Evolutionary conservation across 2,329 filamentous ascomycete genomes (phyloP).

Genomic region (Talaromyces sp.): DNA sequence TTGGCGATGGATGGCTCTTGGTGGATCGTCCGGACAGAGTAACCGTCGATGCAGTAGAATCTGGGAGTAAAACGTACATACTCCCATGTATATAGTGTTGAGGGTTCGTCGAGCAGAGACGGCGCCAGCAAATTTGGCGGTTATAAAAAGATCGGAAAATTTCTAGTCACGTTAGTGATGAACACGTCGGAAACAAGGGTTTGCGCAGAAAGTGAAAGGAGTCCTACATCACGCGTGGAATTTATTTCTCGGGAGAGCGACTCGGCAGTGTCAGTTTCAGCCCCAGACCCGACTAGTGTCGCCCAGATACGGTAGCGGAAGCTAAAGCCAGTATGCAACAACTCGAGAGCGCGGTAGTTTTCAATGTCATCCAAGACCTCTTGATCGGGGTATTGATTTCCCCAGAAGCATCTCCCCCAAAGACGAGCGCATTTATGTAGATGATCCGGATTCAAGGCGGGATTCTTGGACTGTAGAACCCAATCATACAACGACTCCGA

Average conservation of each 20-base stretch:
- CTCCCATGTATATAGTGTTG: conserved; percentile 40
- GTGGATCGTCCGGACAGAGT: conserved; percentile 24
- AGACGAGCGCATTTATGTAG: conserved; percentile 38
- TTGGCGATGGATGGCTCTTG: conserved; percentile 30
- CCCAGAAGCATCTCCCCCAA: conserved; percentile 42
- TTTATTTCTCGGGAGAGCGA: conserved; percentile 29
- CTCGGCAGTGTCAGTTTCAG: conserved; percentile 21
- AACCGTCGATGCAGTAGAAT: conserved; percentile 37
- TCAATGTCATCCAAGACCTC: conserved; percentile 44
- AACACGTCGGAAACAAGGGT: background rate
- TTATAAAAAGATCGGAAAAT: conserved; percentile 41
- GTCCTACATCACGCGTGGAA: conserved; percentile 28
- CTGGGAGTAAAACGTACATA: conserved; percentile 38
- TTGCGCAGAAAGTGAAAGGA: background rate
- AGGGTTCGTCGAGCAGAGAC: conserved; percentile 36
- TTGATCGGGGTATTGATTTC: conserved; percentile 39
- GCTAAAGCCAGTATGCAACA: conserved; percentile 33
- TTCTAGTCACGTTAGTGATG: conserved; percentile 24
- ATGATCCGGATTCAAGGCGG: conserved; percentile 36
- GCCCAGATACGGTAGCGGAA: conserved; percentile 36
- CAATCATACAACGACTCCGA: conserved; percentile 38
- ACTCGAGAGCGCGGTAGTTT: conserved; percentile 39
- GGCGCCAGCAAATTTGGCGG: conserved; percentile 33
- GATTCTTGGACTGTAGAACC: conserved; percentile 34
- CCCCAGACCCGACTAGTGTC: conserved; percentile 25